Conservation (phyloP, 2,329 filamentous ascomycete species). For the Stromatinia cepivora region DNA sequence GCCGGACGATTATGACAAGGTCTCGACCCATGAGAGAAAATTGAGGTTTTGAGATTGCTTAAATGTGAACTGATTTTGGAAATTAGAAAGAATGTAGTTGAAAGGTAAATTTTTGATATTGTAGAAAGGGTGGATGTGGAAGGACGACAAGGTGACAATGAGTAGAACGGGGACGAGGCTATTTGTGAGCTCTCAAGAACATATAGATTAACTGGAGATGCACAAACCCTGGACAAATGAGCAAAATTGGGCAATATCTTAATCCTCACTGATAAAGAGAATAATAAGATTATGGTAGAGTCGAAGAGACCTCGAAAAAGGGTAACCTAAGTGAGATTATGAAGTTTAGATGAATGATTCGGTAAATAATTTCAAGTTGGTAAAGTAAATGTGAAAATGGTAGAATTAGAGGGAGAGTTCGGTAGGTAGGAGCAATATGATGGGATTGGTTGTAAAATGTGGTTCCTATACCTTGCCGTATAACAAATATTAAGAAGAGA, state of each 20-base stretch:
- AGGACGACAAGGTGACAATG: constrained; percentile 17
- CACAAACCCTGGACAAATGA: constrained; percentile 4
- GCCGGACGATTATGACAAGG: constrained; percentile 34
- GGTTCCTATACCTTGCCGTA: constrained; percentile 5
- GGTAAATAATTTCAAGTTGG: neutral
- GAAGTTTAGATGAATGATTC: constrained; percentile 11
- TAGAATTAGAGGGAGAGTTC: neutral
- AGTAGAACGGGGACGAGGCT: constrained; percentile 19
- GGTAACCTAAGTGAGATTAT: neutral
- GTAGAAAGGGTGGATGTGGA: constrained; percentile 5
- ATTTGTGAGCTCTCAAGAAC: constrained; percentile 9
- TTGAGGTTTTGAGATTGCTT: neutral
- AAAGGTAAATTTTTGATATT: neutral
- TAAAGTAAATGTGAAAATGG: neutral
- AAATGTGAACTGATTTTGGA: neutral
- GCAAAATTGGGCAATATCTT: neutral
- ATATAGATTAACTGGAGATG: constrained; percentile 1
- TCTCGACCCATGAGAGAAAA: constrained; percentile 39
- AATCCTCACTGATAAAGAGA: neutral
- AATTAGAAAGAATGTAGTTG: neutral
- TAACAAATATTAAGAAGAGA: neutral
- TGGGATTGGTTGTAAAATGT: constrained; percentile 5
- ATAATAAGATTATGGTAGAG: neutral
- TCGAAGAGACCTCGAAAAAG: neutral
- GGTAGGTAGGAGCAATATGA: neutral